These are phyloP conservation scores for Fomitopsis pulvina DNA, from an alignment of 768 basidiomycete species.

Conservation along the genomic window DNA sequence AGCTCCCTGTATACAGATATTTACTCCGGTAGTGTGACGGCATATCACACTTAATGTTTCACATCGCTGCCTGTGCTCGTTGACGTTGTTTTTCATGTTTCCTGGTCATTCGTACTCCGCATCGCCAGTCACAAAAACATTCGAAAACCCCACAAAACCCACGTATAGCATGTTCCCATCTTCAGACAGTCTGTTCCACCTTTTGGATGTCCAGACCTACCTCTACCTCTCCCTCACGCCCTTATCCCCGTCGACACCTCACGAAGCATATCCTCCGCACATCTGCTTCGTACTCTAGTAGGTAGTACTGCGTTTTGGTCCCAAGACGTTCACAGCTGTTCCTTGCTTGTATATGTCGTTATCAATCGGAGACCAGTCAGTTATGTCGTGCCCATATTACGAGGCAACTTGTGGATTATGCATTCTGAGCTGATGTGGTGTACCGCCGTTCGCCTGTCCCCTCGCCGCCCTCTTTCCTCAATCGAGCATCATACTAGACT, in stretches of 20 bases:
- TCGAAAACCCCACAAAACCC: slow-evolving; percentile 28
- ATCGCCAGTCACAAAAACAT: slow-evolving; percentile 45
- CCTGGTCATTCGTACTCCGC: slow-evolving; percentile 32
- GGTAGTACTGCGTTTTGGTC: slow-evolving; percentile 11
- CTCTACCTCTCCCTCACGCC: slow-evolving; percentile 19
- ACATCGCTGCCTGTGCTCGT: slow-evolving; percentile 24
- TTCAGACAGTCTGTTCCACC: slow-evolving; percentile 16
- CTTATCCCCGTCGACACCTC: slow-evolving; percentile 9
- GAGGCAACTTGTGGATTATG: not conserved
- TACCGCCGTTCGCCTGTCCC: no score
- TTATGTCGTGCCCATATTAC: slow-evolving; percentile 5
- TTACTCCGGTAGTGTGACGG: slow-evolving; percentile 29
- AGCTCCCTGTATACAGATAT: slow-evolving; percentile 30
- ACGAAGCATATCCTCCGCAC: slow-evolving; percentile 13
- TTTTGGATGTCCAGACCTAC: slow-evolving; percentile 20
- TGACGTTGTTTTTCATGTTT: slow-evolving; percentile 26
- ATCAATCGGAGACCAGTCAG: slow-evolving; percentile 7
- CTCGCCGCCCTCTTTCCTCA: no score
- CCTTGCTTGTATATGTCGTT: slow-evolving; percentile 11
- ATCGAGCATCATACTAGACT: no score
- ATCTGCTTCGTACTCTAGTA: slow-evolving; percentile 16
- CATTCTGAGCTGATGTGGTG: not conserved
- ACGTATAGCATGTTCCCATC: slow-evolving; percentile 22
- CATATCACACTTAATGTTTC: slow-evolving; percentile 29
- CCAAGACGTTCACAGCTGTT: slow-evolving; percentile 13